phyloP scores from a whole-genome alignment of 2,329 filamentous ascomycete species.

The Geosmithia putterillii region DNA sequence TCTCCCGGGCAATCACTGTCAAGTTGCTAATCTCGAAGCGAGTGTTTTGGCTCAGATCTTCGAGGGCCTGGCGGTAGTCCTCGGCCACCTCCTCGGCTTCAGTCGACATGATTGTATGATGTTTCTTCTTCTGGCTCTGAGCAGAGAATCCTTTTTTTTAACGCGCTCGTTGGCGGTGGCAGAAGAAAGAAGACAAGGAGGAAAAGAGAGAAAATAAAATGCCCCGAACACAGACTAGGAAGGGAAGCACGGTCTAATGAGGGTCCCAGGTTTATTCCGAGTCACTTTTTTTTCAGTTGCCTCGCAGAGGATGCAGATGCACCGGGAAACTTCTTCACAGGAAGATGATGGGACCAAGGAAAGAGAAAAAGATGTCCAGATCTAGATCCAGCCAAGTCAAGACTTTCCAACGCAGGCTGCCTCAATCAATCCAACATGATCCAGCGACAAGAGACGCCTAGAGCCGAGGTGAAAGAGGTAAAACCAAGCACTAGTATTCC shows the following conservation, averaged over 20 bases:
- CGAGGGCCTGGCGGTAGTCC: constrained; percentile 86
- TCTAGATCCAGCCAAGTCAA: too few relatives aligned
- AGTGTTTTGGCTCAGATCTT: constrained; percentile 83
- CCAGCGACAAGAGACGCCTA: background rate
- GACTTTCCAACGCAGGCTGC: too few relatives aligned
- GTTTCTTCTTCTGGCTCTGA: background rate
- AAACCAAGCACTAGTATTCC: background rate
- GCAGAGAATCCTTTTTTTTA: too few relatives aligned
- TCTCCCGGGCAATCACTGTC: constrained; percentile 94
- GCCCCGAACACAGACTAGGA: too few relatives aligned
- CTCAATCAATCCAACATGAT: background rate
- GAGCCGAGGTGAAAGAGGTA: background rate
- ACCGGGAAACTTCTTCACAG: too few relatives aligned
- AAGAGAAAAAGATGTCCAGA: background rate
- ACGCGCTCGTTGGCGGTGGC: too few relatives aligned
- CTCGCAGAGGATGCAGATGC: too few relatives aligned
- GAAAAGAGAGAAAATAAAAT: background rate
- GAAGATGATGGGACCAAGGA: background rate
- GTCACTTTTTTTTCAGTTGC: constrained; percentile 9
- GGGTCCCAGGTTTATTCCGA: constrained; percentile 17
- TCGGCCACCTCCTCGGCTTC: constrained; percentile 76
- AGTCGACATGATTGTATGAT: constrained; percentile 28
- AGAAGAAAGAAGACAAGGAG: background rate
- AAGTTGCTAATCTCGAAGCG: constrained; percentile 94
- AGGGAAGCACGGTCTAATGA: constrained; percentile 11